These are phyloP conservation scores for Petunia axillaris DNA, from an alignment of 257 asterid genomes.

Conservation along the genomic window DNA sequence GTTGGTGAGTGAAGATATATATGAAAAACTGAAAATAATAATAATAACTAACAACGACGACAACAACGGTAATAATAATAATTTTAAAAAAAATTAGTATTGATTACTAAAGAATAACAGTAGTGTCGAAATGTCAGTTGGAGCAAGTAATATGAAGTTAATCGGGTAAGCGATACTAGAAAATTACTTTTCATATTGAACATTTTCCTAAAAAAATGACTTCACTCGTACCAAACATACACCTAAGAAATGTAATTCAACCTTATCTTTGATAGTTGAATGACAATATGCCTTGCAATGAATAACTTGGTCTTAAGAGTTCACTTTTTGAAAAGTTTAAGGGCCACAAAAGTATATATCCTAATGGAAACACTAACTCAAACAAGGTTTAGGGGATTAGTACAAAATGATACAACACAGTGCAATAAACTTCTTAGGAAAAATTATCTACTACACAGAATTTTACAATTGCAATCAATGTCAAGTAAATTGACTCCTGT, in stretches of 20 bases:
- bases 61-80: too few relatives aligned
- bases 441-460: conserved; percentile 7
- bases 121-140: too few relatives aligned
- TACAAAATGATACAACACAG: not conserved
- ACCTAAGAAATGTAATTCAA: not conserved
- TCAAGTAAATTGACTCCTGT: not conserved
- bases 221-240: too few relatives aligned
- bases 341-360: not conserved
- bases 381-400: not conserved
- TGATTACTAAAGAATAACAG: too few relatives aligned
- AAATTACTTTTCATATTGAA: too few relatives aligned
- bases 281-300: not conserved
- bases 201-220: too few relatives aligned
- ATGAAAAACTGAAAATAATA: too few relatives aligned
- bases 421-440: not conserved
- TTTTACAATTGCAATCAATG: not conserved
- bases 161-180: too few relatives aligned
- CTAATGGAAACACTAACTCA: not conserved
- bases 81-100: too few relatives aligned
- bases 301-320: not conserved
- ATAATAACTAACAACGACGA: too few relatives aligned
- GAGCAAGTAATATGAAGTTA: too few relatives aligned
- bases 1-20: too few relatives aligned
- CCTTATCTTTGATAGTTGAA: not conserved
- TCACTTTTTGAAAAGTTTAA: not conserved